A percentile compares a stretch with the other conserved stretches of the same genome.
These are phyloP conservation scores for Eragrostis curvula DNA, from an alignment of 176 grass and related monocot species.

Conservation along the genomic window DNA sequence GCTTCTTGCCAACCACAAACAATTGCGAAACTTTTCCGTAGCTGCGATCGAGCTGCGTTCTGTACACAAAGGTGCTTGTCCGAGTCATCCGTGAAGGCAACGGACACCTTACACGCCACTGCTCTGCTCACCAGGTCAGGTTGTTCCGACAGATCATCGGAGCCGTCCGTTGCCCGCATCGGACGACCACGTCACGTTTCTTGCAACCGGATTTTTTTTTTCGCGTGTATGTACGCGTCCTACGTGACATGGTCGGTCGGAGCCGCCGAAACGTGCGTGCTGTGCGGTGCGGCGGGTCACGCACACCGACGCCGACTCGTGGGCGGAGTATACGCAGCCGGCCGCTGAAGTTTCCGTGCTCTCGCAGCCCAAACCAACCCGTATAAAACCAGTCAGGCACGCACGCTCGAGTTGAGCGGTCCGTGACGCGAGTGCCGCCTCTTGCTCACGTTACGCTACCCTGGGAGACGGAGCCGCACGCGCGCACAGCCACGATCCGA, in stretches of 20 bases:
- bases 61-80: background rate
- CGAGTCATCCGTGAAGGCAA: background rate
- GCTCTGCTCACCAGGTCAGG: background rate
- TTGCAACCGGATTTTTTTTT: too few species aligned
- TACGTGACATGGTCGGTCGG: background rate
- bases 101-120: background rate
- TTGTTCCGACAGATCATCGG: background rate
- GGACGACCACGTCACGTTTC: background rate
- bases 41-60: background rate
- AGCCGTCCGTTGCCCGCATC: background rate
- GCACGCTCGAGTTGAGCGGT: background rate
- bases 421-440: background rate
- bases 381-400: background rate
- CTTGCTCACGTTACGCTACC: background rate
- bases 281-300: conserved; percentile 16
- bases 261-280: background rate
- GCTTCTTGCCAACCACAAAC: background rate
- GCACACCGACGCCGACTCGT: conserved; percentile 15
- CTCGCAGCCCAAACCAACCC: background rate
- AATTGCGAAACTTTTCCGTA: background rate
- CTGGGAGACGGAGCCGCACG: background rate
- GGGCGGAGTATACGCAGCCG: background rate
- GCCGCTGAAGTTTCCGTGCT: background rate
- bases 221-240: background rate
- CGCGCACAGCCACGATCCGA: background rate